Percentiles rank a stretch among this genome's conserved stretches.
These are phyloP conservation scores for Kwoniella pini DNA, from an alignment of 768 basidiomycete genomes.

Conservation along the genomic window DNA sequence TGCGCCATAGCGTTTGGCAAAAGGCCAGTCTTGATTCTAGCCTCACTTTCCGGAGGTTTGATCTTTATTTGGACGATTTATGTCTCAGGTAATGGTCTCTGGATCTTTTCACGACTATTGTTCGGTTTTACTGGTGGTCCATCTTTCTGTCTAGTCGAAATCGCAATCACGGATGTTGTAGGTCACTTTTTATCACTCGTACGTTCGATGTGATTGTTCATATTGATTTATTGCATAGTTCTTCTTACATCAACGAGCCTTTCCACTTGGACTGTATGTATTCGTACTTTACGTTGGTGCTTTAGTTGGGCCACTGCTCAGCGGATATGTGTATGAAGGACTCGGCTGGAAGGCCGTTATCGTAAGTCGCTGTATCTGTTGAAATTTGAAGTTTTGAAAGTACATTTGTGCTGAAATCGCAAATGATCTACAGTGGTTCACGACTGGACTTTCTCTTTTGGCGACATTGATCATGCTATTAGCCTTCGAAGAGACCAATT, in stretches of 20 bases:
- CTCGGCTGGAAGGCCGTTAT: conserved; percentile 18
- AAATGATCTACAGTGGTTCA: conserved; percentile 8
- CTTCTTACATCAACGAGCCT: conserved; percentile 5
- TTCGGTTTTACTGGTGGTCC: conserved; percentile 20
- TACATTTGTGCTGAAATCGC: neutral
- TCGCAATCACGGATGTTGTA: conserved; percentile 18
- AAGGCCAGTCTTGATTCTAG: conserved; percentile 9
- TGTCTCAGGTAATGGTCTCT: conserved; percentile 11
- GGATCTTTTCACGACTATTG: conserved; percentile 15
- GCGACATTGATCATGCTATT: conserved; percentile 12
- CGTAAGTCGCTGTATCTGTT: neutral
- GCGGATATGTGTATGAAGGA: conserved; percentile 18
- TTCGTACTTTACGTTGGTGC: conserved; percentile 15
- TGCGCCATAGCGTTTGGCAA: conserved; percentile 20
- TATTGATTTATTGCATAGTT: neutral
- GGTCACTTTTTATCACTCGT: neutral
- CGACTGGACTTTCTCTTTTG: neutral
- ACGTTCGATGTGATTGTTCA: neutral
- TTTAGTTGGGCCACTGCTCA: conserved; percentile 11
- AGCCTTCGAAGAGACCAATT: conserved; percentile 24
- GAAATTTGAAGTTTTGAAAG: neutral
- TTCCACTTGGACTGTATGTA: conserved; percentile 12
- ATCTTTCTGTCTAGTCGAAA: conserved; percentile 15
- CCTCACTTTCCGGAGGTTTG: neutral
- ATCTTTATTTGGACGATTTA: conserved; percentile 14